Evolutionary conservation across 306 rosid genomes (phyloP).

Genomic region (Prunus persica): Prunus_persica_NCBIv2 NC_034015.1:12583501-12584000

Average conservation of each 20-base stretch:
- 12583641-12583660: slow-evolving; percentile 89
- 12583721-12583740: slow-evolving; percentile 88
- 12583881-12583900: slow-evolving; percentile 79
- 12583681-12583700: slow-evolving; percentile 84
- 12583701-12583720: slow-evolving; percentile 78
- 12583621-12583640: slow-evolving; percentile 86
- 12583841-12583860: slow-evolving; percentile 65
- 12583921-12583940: slow-evolving; percentile 46
- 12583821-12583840: slow-evolving; percentile 35
- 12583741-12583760: slow-evolving; percentile 73
- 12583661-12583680: slow-evolving; percentile 73
- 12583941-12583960: slow-evolving; percentile 54
- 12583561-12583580: slow-evolving; percentile 56
- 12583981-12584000: slow-evolving; percentile 75
- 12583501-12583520: slow-evolving; percentile 92
- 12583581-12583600: slow-evolving; percentile 90
- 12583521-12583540: slow-evolving; percentile 85
- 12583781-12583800: slow-evolving; percentile 78
- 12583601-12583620: slow-evolving; percentile 83
- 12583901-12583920: slow-evolving; percentile 44
- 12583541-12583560: slow-evolving; percentile 74
- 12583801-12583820: slow-evolving; percentile 81
- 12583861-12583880: slow-evolving; percentile 76
- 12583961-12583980: slow-evolving; percentile 50
- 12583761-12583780: slow-evolving; percentile 76